A percentile compares a stretch with the other conserved stretches of the same genome.
These are phyloP conservation scores for Candida parachauliodes DNA, from an alignment of 805 yeast species.

Conservation along the genomic window DNA sequence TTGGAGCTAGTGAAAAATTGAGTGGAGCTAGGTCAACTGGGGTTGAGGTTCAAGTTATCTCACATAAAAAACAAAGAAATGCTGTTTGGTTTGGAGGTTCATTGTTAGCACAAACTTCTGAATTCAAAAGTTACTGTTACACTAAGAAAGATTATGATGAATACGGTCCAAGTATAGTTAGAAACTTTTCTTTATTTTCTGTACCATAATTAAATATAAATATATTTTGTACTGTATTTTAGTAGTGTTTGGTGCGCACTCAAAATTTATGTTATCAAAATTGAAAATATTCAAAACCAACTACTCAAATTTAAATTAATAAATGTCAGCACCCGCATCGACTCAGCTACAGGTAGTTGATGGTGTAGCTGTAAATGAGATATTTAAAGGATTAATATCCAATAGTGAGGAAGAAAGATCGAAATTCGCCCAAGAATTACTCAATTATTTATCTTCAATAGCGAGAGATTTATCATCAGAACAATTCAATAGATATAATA, in stretches of 20 bases:
- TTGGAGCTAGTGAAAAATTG: conserved; percentile 71
- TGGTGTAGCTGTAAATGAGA: conserved; percentile 50
- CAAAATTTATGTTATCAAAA: background rate
- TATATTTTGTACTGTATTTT: background rate
- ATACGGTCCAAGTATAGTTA: conserved; percentile 94
- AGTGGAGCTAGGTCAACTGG: conserved; percentile 83
- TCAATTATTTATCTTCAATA: conserved; percentile 63
- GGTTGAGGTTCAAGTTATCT: conserved; percentile 93
- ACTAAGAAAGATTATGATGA: conserved; percentile 97
- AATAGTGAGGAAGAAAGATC: conserved; percentile 39
- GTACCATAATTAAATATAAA: conserved; percentile 56
- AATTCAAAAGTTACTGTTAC: conserved; percentile 93
- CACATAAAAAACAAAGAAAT: conserved; percentile 95
- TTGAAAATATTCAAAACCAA: background rate
- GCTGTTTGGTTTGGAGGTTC: conserved; percentile 99
- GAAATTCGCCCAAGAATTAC: conserved; percentile 66
- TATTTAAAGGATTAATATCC: conserved; percentile 49
- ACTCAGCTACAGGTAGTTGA: conserved; percentile 36
- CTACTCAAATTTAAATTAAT: background rate
- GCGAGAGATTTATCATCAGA: conserved; percentile 82
- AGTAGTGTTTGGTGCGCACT: conserved; percentile 4
- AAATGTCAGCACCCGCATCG: conserved; percentile 19
- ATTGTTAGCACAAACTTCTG: conserved; percentile 92
- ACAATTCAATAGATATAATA: conserved; percentile 75
- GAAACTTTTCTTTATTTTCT: conserved; percentile 92